These are phyloP conservation scores for Globomyces sp. DNA, from an alignment of 371 early-diverging fungal species.

Conservation along the genomic window DNA sequence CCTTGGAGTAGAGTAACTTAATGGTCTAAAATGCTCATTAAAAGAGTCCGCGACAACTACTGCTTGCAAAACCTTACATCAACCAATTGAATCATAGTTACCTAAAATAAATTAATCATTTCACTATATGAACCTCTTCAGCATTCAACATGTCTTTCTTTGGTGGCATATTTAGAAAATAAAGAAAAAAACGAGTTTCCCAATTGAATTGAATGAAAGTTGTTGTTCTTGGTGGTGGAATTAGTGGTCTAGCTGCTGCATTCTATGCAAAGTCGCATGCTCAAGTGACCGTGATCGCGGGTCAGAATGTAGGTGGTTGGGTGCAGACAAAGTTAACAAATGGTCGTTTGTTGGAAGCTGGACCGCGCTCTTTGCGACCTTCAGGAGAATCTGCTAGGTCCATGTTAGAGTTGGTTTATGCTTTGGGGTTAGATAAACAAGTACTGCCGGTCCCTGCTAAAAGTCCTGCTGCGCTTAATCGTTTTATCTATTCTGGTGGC, in stretches of 20 bases:
- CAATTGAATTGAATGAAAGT: constrained; percentile 5
- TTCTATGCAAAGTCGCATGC: constrained; percentile 47
- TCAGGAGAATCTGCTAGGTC: constrained; percentile 67
- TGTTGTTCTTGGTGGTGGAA: constrained; percentile 86
- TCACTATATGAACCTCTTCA: constrained; percentile 9
- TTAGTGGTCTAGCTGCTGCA: constrained; percentile 87
- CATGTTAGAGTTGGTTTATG: constrained; percentile 75
- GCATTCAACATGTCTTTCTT: constrained; percentile 16
- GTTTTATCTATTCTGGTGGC: constrained; percentile 74
- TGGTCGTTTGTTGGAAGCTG: constrained; percentile 68
- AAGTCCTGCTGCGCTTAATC: constrained; percentile 74
- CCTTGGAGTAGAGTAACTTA: constrained; percentile 83
- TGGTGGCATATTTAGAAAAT: not conserved
- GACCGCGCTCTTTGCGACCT: constrained; percentile 86
- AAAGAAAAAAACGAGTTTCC: constrained; percentile 1
- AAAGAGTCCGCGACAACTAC: constrained; percentile 92
- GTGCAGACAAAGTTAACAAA: constrained; percentile 51
- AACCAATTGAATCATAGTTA: too few relatives aligned
- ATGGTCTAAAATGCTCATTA: constrained; percentile 83
- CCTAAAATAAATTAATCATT: not conserved
- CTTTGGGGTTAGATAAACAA: constrained; percentile 55
- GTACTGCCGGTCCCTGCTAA: constrained; percentile 63
- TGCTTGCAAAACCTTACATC: constrained; percentile 62
- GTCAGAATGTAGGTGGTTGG: constrained; percentile 84
- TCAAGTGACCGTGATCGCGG: constrained; percentile 72